Evolutionary conservation across 768 basidiomycete species (phyloP).

Genomic region (Hygrocybe punicea): DNA sequence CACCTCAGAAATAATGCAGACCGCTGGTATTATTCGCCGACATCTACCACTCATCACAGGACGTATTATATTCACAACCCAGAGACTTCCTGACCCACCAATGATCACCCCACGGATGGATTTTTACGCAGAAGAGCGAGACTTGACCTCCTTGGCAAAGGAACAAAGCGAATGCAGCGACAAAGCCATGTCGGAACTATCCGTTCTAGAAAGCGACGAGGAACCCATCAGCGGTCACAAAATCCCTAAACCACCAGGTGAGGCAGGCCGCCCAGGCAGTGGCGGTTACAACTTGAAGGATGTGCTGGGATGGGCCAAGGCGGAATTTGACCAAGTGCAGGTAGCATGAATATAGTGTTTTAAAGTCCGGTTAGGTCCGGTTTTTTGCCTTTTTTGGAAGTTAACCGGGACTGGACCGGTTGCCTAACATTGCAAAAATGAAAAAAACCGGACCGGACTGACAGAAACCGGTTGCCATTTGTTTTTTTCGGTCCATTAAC

Average conservation of each 20-base stretch:
- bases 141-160: background rate
- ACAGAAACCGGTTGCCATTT: too few species aligned
- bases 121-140: background rate
- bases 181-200: background rate
- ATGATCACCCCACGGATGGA: background rate
- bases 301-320: constrained; percentile 14
- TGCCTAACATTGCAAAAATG: too few species aligned
- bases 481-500: too few species aligned
- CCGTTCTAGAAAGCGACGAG: background rate
- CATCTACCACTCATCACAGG: constrained; percentile 1
- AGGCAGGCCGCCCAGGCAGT: constrained; percentile 16
- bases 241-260: constrained; percentile 18
- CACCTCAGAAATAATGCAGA: background rate
- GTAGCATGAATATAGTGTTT: too few species aligned
- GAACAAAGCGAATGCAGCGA: background rate
- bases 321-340: constrained; percentile 11
- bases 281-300: constrained; percentile 22
- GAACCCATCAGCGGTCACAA: background rate
- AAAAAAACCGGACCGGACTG: too few species aligned
- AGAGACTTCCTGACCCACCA: too few species aligned
- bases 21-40: background rate
- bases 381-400: too few species aligned
- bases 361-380: too few species aligned
- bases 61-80: background rate
- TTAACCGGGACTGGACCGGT: too few species aligned